Evolutionary conservation across 192 early-diverging fungal genomes (phyloP).

Genomic region (Linnemannia schmuckeri): DNA sequence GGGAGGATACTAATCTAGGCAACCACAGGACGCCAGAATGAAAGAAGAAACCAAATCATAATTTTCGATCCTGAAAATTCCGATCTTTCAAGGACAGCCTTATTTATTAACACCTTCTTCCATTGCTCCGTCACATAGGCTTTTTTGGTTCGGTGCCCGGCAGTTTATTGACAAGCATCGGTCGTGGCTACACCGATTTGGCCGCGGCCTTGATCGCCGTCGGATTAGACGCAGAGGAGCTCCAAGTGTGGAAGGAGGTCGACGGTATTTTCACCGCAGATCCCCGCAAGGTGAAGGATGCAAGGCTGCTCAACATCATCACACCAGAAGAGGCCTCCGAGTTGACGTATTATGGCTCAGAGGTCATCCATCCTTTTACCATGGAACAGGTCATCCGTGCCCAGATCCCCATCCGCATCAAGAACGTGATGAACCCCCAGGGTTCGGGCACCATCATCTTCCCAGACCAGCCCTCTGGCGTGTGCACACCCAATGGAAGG

Average conservation of each 20-base stretch:
- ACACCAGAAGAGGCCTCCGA: constrained; percentile 98
- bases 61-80: constrained; percentile 7
- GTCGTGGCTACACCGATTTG: constrained; percentile 98
- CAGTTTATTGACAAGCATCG: constrained; percentile 89
- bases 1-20: not conserved
- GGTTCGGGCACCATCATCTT: constrained; percentile 95
- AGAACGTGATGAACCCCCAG: constrained; percentile 96
- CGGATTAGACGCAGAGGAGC: constrained; percentile 86
- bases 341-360: constrained; percentile 95
- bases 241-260: constrained; percentile 99
- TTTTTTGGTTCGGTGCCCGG: constrained; percentile 99
- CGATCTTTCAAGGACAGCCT: not conserved
- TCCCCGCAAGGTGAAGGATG: constrained; percentile 93
- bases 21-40: too few relatives aligned
- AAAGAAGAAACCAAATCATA: not conserved
- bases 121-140: constrained; percentile 60
- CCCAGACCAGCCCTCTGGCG: constrained; percentile 76
- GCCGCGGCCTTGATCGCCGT: constrained; percentile 96
- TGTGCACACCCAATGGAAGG: constrained; percentile 63
- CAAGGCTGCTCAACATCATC: constrained; percentile 90
- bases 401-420: constrained; percentile 97
- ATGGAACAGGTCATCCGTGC: constrained; percentile 99
- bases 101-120: constrained; percentile 8
- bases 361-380: constrained; percentile 99
- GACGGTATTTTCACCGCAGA: constrained; percentile 99